A percentile compares a stretch with the other conserved stretches of the same genome.
phyloP scores from a whole-genome alignment of 176 grass and related monocot genomes.

The Phoenix dactylifera region DNA sequence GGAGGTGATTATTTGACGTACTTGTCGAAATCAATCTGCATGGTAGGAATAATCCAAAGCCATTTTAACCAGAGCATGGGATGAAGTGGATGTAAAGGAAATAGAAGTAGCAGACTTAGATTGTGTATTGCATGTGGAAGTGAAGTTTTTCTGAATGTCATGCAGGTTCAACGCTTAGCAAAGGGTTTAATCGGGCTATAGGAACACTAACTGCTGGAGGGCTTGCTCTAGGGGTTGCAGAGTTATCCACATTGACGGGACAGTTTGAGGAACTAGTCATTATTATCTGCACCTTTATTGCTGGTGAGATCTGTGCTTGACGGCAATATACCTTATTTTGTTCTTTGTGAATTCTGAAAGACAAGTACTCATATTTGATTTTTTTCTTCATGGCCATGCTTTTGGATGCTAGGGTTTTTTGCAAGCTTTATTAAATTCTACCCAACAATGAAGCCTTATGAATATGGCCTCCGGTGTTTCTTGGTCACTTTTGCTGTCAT shows the following conservation, averaged over 20 bases:
- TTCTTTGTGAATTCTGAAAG: neutral
- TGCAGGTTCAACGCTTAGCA: conserved; percentile 94
- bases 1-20: no score
- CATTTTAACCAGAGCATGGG: no score
- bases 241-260: conserved; percentile 50
- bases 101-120: no score
- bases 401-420: conserved; percentile 38
- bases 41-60: no score
- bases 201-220: no score
- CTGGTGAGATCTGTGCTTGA: conserved; percentile 34
- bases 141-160: neutral
- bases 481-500: conserved; percentile 87
- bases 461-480: conserved; percentile 93
- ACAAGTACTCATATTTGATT: neutral
- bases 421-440: conserved; percentile 63
- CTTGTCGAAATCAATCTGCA: no score
- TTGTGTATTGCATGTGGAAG: no score
- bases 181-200: no score
- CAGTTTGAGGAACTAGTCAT: conserved; percentile 68
- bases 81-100: no score
- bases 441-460: conserved; percentile 78
- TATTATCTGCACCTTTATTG: conserved; percentile 52
- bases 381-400: conserved; percentile 6
- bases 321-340: neutral
- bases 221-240: conserved; percentile 60